Base-by-base conservation (phyloP, 768 basidiomycete species). In the Hydnomerulius pinastri region DNA sequence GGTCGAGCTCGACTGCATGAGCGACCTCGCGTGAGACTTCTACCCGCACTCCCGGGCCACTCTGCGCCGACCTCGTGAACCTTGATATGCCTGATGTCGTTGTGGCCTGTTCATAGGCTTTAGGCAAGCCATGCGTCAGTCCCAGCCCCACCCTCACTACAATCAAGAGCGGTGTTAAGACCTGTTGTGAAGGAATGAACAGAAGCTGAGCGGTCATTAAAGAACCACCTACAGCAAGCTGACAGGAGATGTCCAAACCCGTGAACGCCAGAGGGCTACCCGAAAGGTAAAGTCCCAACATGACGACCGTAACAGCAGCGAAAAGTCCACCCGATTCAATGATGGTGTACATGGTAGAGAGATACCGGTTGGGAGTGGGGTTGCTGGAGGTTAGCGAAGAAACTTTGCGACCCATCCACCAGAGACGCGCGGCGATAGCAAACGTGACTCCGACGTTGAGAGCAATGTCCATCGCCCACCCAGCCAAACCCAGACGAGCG, bases 241-340 rank as follows among this genome's bases (percentile, higher is more conserved):
- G 59, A n/a, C 52, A 55, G 18, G 47, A 43, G 15, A 62, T 48
- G 11, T 58, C 55, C 4, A 61, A 48, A 11, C 58, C 42, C 36
- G 41, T 18, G n/a, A 54, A 51, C 13, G 51, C 48, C 12, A 57
- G 48, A n/a, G 51, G 48, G 38, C 33, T 51, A 5, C 56, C 50
- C 15, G 43, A 44, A 10, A 42, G 17, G 10, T 58, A 57, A 11
- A 61, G 46, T 5, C 37, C 60, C 30, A 61, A 13, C 40, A 62
- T 47, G 11, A 61, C 21, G 20, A 61, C 51, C n/a, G 56, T 61
- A 13, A 51, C 45, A 12, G 45, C 37, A 8, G 60, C 13, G 17
- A 60, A 60, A n/a, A 60, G 50, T 27, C 55, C 59, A 6, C 59
- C 59, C 3, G 59, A 60, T 30, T 60, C 59, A 4, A 60, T 27